Evolutionary conservation across 306 rosid genomes (phyloP).

Genomic region (Vicia faba): DNA sequence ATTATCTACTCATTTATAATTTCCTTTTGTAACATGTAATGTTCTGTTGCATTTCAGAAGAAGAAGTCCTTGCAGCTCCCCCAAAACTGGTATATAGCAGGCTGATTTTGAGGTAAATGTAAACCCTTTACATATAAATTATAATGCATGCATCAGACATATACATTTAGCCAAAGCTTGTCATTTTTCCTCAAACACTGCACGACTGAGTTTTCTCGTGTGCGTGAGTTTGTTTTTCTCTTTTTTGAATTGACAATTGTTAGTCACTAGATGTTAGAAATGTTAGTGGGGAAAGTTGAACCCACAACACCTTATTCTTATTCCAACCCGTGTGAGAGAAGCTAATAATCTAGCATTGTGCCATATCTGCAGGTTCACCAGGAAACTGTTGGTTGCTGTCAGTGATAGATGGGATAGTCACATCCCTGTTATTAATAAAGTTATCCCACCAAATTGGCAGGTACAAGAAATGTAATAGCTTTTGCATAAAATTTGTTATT

Average conservation of each 20-base stretch:
- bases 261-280: neutral
- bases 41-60: constrained; percentile 60
- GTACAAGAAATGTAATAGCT: constrained; percentile 39
- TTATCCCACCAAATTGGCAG: constrained; percentile 90
- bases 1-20: constrained; percentile 26
- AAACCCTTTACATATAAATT: constrained; percentile 6
- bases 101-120: constrained; percentile 70
- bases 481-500: constrained; percentile 16
- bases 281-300: neutral
- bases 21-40: constrained; percentile 34
- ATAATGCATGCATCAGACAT: constrained; percentile 22
- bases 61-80: constrained; percentile 89
- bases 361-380: constrained; percentile 63
- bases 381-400: constrained; percentile 85
- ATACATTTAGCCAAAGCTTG: constrained; percentile 31
- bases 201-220: constrained; percentile 14
- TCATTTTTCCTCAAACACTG: constrained; percentile 13
- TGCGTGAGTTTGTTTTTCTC: neutral
- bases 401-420: constrained; percentile 78
- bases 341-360: constrained; percentile 29
- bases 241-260: neutral
- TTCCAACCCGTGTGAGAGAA: constrained; percentile 10
- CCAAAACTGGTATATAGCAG: constrained; percentile 90
- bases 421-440: constrained; percentile 62
- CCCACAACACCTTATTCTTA: neutral